Percentiles rank a stretch among this genome's conserved stretches.
Conservation (phyloP, 768 basidiomycete genomes). For the Mycena latifolia region DNA sequence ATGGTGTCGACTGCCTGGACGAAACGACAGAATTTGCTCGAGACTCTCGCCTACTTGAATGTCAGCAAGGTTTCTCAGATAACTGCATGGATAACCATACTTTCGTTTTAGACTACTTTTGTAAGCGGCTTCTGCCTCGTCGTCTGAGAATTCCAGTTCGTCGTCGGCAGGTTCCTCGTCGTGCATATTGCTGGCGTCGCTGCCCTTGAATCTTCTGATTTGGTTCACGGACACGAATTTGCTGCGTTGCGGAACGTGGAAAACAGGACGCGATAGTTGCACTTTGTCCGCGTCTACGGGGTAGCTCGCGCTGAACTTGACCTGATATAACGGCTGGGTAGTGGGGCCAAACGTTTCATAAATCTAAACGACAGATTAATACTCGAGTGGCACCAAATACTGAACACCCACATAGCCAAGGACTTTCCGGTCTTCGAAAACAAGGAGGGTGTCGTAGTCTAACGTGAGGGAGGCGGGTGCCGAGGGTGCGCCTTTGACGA, state of each 20-base stretch:
- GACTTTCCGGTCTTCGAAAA: conserved; percentile 91
- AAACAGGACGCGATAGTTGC: conserved; percentile 73
- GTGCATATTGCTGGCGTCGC: conserved; percentile 94
- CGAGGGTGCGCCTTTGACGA: conserved; percentile 73
- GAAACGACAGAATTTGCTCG: conserved; percentile 61
- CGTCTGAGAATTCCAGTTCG: conserved; percentile 95
- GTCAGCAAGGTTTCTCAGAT: conserved; percentile 19
- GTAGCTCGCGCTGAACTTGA: conserved; percentile 80
- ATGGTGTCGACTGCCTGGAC: conserved; percentile 69
- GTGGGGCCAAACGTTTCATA: conserved; percentile 98
- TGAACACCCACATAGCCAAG: conserved; percentile 82
- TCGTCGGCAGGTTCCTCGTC: conserved; percentile 95
- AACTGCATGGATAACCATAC: conserved; percentile 50
- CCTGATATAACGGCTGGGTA: conserved; percentile 88
- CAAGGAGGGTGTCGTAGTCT: conserved; percentile 91
- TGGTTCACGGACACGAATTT: conserved; percentile 86
- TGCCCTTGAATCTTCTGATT: conserved; percentile 81
- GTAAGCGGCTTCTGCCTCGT: conserved; percentile 88
- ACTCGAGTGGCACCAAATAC: conserved; percentile 4
- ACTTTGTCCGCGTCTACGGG: conserved; percentile 72
- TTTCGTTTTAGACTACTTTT: conserved; percentile 71
- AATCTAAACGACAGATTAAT: conserved; percentile 61
- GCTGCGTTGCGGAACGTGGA: conserved; percentile 85
- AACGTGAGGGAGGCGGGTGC: conserved; percentile 62
- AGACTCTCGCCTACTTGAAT: conserved; percentile 62